Conservation (phyloP, 495 filamentous ascomycete species). For the Neurospora discreta region DNA sequence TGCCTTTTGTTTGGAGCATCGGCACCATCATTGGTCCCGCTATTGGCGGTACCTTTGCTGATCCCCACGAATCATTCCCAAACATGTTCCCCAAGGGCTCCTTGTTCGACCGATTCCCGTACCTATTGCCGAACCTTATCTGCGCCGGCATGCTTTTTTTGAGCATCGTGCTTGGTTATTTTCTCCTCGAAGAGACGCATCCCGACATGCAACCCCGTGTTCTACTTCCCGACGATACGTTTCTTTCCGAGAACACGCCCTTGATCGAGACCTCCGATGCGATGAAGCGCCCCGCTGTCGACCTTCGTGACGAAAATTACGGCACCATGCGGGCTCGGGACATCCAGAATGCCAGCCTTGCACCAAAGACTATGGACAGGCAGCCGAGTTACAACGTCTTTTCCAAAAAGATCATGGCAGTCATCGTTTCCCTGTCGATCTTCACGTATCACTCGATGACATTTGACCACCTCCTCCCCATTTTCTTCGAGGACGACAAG, state of each 20-base stretch:
- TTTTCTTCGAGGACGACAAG: slow-evolving; percentile 67
- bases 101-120: slow-evolving; percentile 68
- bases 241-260: slow-evolving; percentile 53
- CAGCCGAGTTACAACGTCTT: slow-evolving; percentile 39
- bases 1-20: slow-evolving; percentile 84
- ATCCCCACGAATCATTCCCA: slow-evolving; percentile 60
- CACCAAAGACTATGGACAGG: slow-evolving; percentile 19
- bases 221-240: slow-evolving; percentile 38
- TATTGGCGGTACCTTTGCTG: slow-evolving; percentile 68
- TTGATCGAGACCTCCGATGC: slow-evolving; percentile 61
- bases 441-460: slow-evolving; percentile 87
- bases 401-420: slow-evolving; percentile 53
- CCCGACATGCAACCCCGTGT: slow-evolving; percentile 61
- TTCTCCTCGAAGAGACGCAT: slow-evolving; percentile 70
- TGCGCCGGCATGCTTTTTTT: slow-evolving; percentile 61
- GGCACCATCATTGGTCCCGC: slow-evolving; percentile 76
- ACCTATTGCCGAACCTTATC: slow-evolving; percentile 69
- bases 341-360: slow-evolving; percentile 27
- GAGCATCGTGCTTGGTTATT: slow-evolving; percentile 62
- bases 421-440: slow-evolving; percentile 62
- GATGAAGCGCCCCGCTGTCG: slow-evolving; percentile 56
- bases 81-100: slow-evolving; percentile 48
- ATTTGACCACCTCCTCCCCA: slow-evolving; percentile 73
- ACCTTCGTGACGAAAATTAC: slow-evolving; percentile 64
- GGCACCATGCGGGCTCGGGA: slow-evolving; percentile 60